Base-by-base conservation (phyloP, 1,284 basidiomycete genomes). In the Quambalaria eucalypti region DNA sequence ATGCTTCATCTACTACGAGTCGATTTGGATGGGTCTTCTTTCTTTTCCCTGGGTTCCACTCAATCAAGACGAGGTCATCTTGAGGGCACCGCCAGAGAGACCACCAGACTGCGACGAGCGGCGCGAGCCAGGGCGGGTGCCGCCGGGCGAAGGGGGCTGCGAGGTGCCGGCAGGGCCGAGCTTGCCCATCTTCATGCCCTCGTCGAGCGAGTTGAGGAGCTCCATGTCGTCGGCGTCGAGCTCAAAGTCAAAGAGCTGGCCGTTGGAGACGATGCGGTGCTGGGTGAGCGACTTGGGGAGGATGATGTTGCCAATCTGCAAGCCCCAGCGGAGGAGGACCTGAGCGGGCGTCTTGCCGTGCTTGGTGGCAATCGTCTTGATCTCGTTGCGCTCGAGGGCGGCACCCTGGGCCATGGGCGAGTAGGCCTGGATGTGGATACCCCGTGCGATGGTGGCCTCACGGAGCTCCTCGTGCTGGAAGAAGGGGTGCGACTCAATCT, bases 401-500 rank as follows among this genome's bases (percentile, higher is more conserved):
- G 70, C 68, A 47, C 72, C 72, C 60, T 73, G 71, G 3, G 71
- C 71, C 69, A 74, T 71, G 52, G 72, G 72, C 48, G 67, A 70
- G 63, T 74, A 74, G 38, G 68, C 69, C 60, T 69, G 68, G 48
- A 73, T 57, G 57, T 70, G 72, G 57, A 74, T 71, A 33, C 69
- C 72, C 46, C 69, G 69, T 36, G 59, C 31, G 55, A 73, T 59
- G 56, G 65, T 70, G 50, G 65, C 64, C 58, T 68, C 66, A 26
- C 69, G 69, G 40, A 74, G 66, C 55, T 69, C 68, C 55, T 74
- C 72, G 60, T 72, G 64, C 31, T 67, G 67, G 54, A 73, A 73
- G 66, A 71, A 74, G 63, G 69, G 72, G 62, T 74, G 72, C 28
- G 65, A 68, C 60, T 73, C 71, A 56, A 72, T 73, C 66, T 73